Percentiles rank a stretch among this genome's conserved stretches.
Evolutionary conservation across 805 yeast genomes (phyloP).

Genomic region (Suhomyces emberorum): DNA sequence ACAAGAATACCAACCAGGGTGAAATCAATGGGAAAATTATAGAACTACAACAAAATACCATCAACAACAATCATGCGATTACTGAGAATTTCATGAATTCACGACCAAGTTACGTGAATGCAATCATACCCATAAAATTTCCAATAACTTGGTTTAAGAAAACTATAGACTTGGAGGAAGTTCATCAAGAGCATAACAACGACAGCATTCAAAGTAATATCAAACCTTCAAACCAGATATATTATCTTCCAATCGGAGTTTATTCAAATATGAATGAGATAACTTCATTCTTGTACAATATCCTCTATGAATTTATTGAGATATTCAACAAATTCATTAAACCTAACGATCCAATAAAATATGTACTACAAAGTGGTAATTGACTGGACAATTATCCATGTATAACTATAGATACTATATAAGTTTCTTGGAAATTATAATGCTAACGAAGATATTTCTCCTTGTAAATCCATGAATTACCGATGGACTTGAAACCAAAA

Average conservation of each 20-base stretch:
- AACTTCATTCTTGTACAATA: slow-evolving; percentile 26
- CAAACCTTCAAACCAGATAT: slow-evolving; percentile 22
- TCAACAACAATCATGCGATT: slow-evolving; percentile 21
- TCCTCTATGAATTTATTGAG: slow-evolving; percentile 32
- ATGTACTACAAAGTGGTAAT: slow-evolving; percentile 8
- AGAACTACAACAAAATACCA: slow-evolving; percentile 25
- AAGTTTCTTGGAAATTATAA: neutral
- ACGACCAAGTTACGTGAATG: slow-evolving; percentile 23
- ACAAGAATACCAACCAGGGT: slow-evolving; percentile 7
- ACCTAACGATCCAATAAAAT: slow-evolving; percentile 11
- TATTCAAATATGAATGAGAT: slow-evolving; percentile 34
- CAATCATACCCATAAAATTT: slow-evolving; percentile 26
- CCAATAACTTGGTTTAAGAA: slow-evolving; percentile 31
- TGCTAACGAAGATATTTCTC: slow-evolving; percentile 48
- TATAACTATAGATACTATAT: too few species aligned
- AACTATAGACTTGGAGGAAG: slow-evolving; percentile 10
- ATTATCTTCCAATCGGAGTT: slow-evolving; percentile 36
- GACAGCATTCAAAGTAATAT: slow-evolving; percentile 12
- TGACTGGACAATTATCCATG: too few species aligned
- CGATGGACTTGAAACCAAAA: slow-evolving; percentile 58
- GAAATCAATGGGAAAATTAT: slow-evolving; percentile 21
- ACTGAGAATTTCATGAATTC: slow-evolving; percentile 24
- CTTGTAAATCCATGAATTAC: slow-evolving; percentile 74
- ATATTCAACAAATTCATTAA: slow-evolving; percentile 14
- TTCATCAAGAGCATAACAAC: slow-evolving; percentile 8